phyloP scores from a whole-genome alignment of 1,139 yeast species.

The Taphrina communis region DNA sequence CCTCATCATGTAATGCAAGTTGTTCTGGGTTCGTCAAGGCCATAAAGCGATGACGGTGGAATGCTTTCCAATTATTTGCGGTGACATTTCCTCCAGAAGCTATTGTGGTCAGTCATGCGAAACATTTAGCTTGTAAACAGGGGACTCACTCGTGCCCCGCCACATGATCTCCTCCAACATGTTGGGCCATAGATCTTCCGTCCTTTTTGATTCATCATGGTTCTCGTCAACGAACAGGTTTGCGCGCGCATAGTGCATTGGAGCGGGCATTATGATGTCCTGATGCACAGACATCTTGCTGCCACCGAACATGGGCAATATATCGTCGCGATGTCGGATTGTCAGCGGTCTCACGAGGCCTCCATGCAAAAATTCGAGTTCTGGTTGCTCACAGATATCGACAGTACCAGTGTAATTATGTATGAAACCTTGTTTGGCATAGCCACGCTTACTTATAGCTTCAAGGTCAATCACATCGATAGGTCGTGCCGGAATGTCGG shows the following conservation, averaged over 20 bases:
- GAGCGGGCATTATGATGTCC: slow-evolving; percentile 47
- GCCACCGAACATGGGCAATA: slow-evolving; percentile 46
- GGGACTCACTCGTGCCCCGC: slow-evolving; percentile 43
- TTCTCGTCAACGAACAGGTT: slow-evolving; percentile 6
- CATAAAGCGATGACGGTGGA: slow-evolving; percentile 19
- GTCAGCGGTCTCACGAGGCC: slow-evolving; percentile 45
- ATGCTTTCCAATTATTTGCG: slow-evolving; percentile 4
- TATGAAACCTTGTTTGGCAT: slow-evolving; percentile 40
- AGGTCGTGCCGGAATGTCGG: slow-evolving; percentile 10
- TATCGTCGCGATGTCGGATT: slow-evolving; percentile 41
- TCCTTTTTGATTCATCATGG: slow-evolving; percentile 28
- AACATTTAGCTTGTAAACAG: too few relatives aligned
- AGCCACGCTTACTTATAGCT: not conserved
- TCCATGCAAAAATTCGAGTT: slow-evolving; percentile 45
- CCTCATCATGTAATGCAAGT: slow-evolving; percentile 1
- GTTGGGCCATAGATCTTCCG: slow-evolving; percentile 44
- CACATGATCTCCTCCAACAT: slow-evolving; percentile 45
- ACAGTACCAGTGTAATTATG: slow-evolving; percentile 43
- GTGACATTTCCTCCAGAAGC: slow-evolving; percentile 1
- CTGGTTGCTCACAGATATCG: slow-evolving; percentile 45
- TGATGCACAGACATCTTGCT: slow-evolving; percentile 46
- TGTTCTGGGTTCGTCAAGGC: slow-evolving; percentile 15
- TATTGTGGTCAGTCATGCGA: not conserved
- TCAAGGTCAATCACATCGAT: slow-evolving; percentile 3
- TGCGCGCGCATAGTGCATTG: slow-evolving; percentile 23